Evolutionary conservation across 2,329 filamentous ascomycete species (phyloP), one percentile per base, ranked within the genome.

Genomic region (Amphichorda felina): DNA sequence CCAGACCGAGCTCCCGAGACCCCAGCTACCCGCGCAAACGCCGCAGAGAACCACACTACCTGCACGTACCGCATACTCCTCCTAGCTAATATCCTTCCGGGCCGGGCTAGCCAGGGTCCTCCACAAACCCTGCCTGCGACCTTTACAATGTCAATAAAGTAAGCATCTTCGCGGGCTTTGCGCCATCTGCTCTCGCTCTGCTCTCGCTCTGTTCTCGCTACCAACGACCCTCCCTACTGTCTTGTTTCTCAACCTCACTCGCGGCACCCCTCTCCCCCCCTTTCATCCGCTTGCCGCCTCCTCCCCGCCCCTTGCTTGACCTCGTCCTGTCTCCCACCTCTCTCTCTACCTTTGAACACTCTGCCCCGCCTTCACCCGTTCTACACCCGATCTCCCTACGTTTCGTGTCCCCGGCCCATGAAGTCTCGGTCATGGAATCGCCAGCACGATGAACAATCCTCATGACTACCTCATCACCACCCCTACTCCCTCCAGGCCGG

Each of bases 81-180:
- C 27, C 13, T 5, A 29, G 27, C 27, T 29, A 29, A 26, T n/a
- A 26, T 8, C 27, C 27, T 13, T 29, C 27, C 27, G 27, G 15
- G 6, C 27, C 27, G 27, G 27, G 7, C 27, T 29, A 7, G 27
- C 31, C 31, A 33, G 31, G 31, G 31, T 33, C 19, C 13, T 33
- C 19, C n/a, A n/a, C 13, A 33, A 33, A 33, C 31, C 31, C 31
- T 33, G 31, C 18, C 31, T 33, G 21, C 21, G 21, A 24, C 21
- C 6, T 21, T 37, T 16, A 63, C 51, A 53, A 70, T 70, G 66
- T 70, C 66, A 53, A 68, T 70, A 65, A 70, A 70, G 66, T 70
- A 61, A 63, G 63, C 61, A 50, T 51, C 38, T 44, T 38, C 27
- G 22, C 16, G 15, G 18, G 14, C 22, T 26, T 34, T 14, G 17